Base-by-base conservation (phyloP, 805 yeast species). In the Candida sonorensis region DNA sequence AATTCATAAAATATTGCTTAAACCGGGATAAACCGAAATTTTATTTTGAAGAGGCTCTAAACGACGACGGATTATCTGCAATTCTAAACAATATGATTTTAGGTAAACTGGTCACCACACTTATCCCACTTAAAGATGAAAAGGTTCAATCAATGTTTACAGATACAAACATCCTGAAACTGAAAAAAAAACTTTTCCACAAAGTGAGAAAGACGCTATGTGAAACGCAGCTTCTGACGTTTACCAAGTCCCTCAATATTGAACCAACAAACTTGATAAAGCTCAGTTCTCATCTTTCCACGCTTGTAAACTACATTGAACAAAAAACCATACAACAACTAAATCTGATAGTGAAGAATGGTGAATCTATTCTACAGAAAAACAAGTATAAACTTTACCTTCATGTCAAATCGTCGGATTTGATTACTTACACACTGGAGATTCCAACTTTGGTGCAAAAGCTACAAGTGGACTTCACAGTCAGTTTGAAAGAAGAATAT, bases 101-200 rank as follows among this genome's bases (percentile, higher is more conserved):
- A 10, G 33, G 41, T 3, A 35, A 30, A 4, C 38, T 49, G 23
- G 33, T 48, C 4, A 17, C 24, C 35, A 46, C 29, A 24, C 37
- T 28, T 0, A 34, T 48, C 8, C 42, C 37, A 11, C 29, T 37
- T 8, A 35, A 36, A 1, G 21, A 38, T 2, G 31, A 29, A 4
- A 31, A 35, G 9, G 26, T 47, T n/a, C 30, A 34, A 10, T 26
- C 41, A 4, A 18, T 27, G 7, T 35, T 41, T 29, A 38, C 41
- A 8, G 30, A 16, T 4, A 15, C 28, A 17, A 30, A 37, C 15
- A 18, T 41, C n/a, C 27, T n/a, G 13, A 26, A 19, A 14, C n/a
- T 42, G 1, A 42, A 46, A 28, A 39, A 36, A 10, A 36, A 46
- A n/a, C 17, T 50, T 3, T 56, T 59, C 35, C 56, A 55, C 24